These are phyloP conservation scores for Lablab purpureus DNA, from an alignment of 306 rosid species.

Conservation along the genomic window DNA sequence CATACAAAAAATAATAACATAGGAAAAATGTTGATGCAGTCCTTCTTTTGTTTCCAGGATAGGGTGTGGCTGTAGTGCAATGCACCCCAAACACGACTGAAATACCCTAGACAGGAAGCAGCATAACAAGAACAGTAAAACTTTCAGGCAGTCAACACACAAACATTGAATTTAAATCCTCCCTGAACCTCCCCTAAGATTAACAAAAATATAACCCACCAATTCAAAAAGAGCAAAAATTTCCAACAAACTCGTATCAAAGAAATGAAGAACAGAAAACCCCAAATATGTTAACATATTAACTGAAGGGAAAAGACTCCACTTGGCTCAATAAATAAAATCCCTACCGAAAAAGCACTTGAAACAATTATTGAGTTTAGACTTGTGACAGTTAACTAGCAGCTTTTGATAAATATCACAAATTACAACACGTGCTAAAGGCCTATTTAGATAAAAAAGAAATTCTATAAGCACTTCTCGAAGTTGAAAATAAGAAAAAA, in stretches of 20 bases:
- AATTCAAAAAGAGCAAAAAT: neutral
- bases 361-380: conserved; percentile 8
- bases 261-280: conserved; percentile 22
- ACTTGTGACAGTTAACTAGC: neutral
- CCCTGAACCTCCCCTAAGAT: neutral
- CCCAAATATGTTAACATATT: neutral
- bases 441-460: no score
- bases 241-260: conserved; percentile 11
- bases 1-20: conserved; percentile 10
- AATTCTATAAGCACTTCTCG: no score
- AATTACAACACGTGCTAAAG: neutral
- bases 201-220: conserved; percentile 28
- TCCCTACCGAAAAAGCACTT: neutral
- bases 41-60: neutral
- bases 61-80: conserved; percentile 13
- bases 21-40: neutral
- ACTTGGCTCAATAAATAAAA: conserved; percentile 29
- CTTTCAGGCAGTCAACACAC: conserved; percentile 10
- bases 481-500: no score
- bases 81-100: conserved; percentile 23
- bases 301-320: neutral
- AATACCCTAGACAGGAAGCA: neutral
- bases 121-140: conserved; percentile 8
- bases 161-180: conserved; percentile 5
- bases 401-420: conserved; percentile 21